Evolutionary conservation across 768 basidiomycete genomes (phyloP).

Genomic region (Multifurca ochricompacta): DNA sequence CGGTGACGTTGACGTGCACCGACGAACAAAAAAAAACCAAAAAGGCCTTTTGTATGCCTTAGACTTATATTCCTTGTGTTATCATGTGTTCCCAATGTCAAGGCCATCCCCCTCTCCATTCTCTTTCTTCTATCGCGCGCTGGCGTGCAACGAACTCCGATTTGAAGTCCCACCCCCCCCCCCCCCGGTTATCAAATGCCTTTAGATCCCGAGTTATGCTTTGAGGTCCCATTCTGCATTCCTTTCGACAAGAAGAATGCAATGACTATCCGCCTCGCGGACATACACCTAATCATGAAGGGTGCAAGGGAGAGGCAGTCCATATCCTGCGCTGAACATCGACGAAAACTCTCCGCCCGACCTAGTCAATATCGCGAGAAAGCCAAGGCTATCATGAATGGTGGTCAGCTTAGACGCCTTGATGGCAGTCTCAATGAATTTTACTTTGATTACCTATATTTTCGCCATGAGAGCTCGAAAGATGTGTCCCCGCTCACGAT

Average conservation of each 20-base stretch:
- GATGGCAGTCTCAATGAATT: constrained; percentile 4
- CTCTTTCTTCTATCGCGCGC: constrained; percentile 2
- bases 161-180: not conserved
- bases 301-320: constrained; percentile 15
- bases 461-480: constrained; percentile 4
- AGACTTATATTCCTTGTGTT: not conserved
- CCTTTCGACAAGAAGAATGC: constrained; percentile 6
- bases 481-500: constrained; percentile 8
- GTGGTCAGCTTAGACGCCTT: constrained; percentile 1
- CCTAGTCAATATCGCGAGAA: constrained; percentile 8
- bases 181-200: constrained; percentile 3
- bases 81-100: not conserved
- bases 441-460: constrained; percentile 9
- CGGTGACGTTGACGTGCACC: too few species aligned
- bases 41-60: not conserved
- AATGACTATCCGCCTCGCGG: constrained; percentile 11
- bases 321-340: constrained; percentile 2
- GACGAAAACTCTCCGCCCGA: not conserved
- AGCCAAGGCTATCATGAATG: constrained; percentile 2
- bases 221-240: constrained; percentile 12
- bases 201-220: constrained; percentile 14
- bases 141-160: constrained; percentile 16
- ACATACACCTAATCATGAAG: constrained; percentile 6
- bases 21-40: too few species aligned
- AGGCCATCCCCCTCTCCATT: constrained; percentile 5